Base-by-base conservation (phyloP, 495 filamentous ascomycete species). In the Ramalina peruviana region DNA sequence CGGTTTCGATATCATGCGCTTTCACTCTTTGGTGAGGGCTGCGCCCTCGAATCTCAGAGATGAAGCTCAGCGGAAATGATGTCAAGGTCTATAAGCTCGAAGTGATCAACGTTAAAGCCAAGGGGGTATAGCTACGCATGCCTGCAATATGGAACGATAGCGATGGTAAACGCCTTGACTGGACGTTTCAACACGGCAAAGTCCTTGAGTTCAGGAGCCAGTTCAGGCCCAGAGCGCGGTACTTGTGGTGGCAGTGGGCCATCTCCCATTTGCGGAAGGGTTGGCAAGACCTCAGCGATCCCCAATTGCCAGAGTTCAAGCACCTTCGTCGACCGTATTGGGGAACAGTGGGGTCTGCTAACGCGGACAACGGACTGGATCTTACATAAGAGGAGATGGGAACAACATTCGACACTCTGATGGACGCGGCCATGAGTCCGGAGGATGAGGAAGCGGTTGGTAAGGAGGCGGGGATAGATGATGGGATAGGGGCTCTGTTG, bases 181-280 rank as follows among this genome's bases (percentile, higher is more conserved):
- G 27, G 27, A 7, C 2, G 7, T 33, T 6, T 1, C 27, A 33
- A 6, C 27, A 33, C 27, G 27, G 27, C 6, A 33, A 33, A 33
- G 27, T 33, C 6, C 27, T 33, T 9, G 21, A 48, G 25, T 60
- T 62, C 43, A 27, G 23, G 10, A 46, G 45, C 23, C 42, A 42
- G 0, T 42, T 45, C 27, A 43, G 59, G 15, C 58, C 59, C 9
- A 48, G 57, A 27, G 59, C 59, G n/a, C 43, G 59, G 16, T 60
- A 56, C 40, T 15, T 62, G 4, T 62, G 60, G 33, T 62, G 54
- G 40, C 59, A 62, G 23, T 62, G 56, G 40, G 59, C 57, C 39
- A 23, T 55, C 9, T 48, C 54, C 23, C 40, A 58, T 6, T 39
- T 60, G 17, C 46, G 57, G 27, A 26, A 44, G 16, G 25, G 46